Percentiles rank a stretch among this genome's conserved stretches.
Evolutionary conservation across 2,329 filamentous ascomycete genomes (phyloP).

Genomic region (Pseudogymnoascus sp.): DNA sequence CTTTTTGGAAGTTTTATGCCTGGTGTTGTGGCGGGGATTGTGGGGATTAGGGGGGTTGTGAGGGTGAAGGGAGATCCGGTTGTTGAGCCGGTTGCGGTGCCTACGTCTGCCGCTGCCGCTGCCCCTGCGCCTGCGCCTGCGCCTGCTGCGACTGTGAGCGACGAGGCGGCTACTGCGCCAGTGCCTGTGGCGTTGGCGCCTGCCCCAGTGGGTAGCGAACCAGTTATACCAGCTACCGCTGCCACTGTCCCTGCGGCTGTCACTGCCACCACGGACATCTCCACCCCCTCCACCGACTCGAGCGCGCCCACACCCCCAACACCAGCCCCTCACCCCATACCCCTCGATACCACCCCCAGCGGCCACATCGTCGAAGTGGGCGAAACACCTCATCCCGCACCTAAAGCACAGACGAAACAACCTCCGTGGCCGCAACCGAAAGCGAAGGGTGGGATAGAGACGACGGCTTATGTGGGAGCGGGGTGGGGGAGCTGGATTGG

Average conservation of each 20-base stretch:
- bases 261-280: background rate
- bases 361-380: background rate
- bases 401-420: background rate
- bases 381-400: conserved; percentile 14
- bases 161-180: no score
- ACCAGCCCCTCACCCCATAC: background rate
- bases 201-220: no score
- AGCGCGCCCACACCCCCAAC: no score
- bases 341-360: background rate
- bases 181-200: no score
- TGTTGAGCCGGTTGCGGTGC: no score
- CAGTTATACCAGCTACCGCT: background rate
- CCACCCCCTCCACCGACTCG: no score
- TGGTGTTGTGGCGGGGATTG: conserved; percentile 62
- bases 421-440: conserved; percentile 16
- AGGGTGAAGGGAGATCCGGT: conserved; percentile 28
- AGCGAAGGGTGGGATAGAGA: conserved; percentile 20
- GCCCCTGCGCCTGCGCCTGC: no score
- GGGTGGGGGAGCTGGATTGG: conserved; percentile 37
- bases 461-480: conserved; percentile 21
- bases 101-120: no score
- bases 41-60: conserved; percentile 58
- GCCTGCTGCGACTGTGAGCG: no score
- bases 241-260: background rate
- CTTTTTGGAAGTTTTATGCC: conserved; percentile 76